Evolutionary conservation across 2,329 filamentous ascomycete species (phyloP).

Genomic region (Nemania sp.): DNA sequence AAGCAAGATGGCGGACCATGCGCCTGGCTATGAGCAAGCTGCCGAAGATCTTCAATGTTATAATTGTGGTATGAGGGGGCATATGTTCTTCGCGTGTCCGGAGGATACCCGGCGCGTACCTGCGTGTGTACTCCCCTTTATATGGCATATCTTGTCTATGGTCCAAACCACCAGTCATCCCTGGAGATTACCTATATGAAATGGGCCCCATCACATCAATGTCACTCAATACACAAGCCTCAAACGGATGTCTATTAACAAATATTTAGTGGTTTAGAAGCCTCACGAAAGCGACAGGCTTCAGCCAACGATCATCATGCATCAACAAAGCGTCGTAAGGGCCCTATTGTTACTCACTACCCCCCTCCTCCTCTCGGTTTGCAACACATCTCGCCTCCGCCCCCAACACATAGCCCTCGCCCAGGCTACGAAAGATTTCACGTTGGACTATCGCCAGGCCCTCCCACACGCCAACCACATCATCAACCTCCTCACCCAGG

Average conservation of each 20-base stretch:
- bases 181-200: not conserved
- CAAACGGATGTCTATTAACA: constrained; percentile 22
- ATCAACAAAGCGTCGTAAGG: constrained; percentile 36
- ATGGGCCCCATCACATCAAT: not conserved
- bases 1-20: constrained; percentile 35
- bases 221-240: not conserved
- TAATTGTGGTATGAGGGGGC: constrained; percentile 42
- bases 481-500: constrained; percentile 11
- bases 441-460: constrained; percentile 27
- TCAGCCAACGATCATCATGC: constrained; percentile 30
- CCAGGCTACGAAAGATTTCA: constrained; percentile 22
- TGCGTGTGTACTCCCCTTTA: constrained; percentile 36
- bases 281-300: constrained; percentile 37
- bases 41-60: constrained; percentile 40
- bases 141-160: not conserved
- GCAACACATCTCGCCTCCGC: constrained; percentile 25
- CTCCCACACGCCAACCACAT: constrained; percentile 17
- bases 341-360: constrained; percentile 42
- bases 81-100: constrained; percentile 42
- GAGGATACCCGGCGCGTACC: constrained; percentile 41
- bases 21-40: constrained; percentile 36
- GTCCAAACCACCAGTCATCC: not conserved
- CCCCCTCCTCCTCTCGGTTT: constrained; percentile 32
- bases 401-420: constrained; percentile 27
- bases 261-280: constrained; percentile 38